Evolutionary conservation across 2,329 filamentous ascomycete genomes (phyloP), one percentile per base, ranked within the genome.

Genomic region (Paraconiothyrium sp.): DNA sequence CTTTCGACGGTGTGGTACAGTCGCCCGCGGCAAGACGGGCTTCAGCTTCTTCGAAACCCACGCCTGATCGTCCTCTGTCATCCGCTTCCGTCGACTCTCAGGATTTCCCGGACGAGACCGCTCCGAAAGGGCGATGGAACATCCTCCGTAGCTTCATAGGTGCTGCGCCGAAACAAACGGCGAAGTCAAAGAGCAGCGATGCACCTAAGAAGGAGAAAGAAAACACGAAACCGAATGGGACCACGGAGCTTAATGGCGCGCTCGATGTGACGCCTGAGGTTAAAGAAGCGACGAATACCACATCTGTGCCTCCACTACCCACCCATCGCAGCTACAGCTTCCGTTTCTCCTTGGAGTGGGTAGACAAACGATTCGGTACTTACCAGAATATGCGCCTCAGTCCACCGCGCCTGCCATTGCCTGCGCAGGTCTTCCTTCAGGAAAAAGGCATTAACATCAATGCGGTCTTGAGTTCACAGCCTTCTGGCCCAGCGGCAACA

Each of bases 271-370:
- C 59, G 22, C 44, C 60, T 13, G 54, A 32, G 0, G 59, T 60
- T 20, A 71, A 67, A 22, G 34, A 50, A 16, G 35, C 58, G 11
- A 46, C 46, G 47, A 47, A 59, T 11, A 64, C 70, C 41, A 56
- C 62, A 43, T 62, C 67, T n/a, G 73, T 83, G 1, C 76, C 81
- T 13, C 83, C 83, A 57, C 83, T 83, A 57, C 6, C 86, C 79
- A 87, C 67, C 79, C 86, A 73, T 79, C 84, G 74, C 82, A 84
- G 80, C 65, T 92, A 87, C 71, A 84, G 88, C 62, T 94, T 94
- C 82, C 91, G 89, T 64, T 94, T 94, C 71, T 88, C 89, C 10
- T 84, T 93, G 2, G 89, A 90, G 62, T 90, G 87, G 84, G 84
- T 88, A 44, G 85, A 87, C 60, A 84, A 84, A 59, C 79, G 70